phyloP scores from a whole-genome alignment of 2,329 filamentous ascomycete genomes.

The Incumbomyces delicatus region DNA sequence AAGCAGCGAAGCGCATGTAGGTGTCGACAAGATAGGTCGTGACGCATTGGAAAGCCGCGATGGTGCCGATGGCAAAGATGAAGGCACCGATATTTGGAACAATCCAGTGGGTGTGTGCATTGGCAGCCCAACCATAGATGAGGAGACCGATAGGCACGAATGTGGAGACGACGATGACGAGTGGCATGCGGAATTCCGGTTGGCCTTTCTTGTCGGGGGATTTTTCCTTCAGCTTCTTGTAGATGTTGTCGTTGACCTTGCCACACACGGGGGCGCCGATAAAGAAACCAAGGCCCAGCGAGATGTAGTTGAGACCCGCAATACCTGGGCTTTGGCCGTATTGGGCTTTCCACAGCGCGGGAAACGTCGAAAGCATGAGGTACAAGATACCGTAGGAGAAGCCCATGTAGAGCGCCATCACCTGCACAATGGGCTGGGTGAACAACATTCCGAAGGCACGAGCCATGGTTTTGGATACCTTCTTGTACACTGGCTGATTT shows the following conservation, averaged over 20 bases:
- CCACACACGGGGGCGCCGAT: conserved; percentile 40
- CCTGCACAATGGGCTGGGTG: conserved; percentile 50
- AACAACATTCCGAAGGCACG: conserved; percentile 45
- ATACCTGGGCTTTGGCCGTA: conserved; percentile 46
- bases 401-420: conserved; percentile 43
- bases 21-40: conserved; percentile 29
- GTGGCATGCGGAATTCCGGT: conserved; percentile 48
- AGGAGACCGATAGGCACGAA: conserved; percentile 40
- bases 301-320: conserved; percentile 51
- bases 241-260: conserved; percentile 35
- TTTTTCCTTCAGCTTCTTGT: conserved; percentile 23
- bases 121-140: conserved; percentile 42
- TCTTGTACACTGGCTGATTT: conserved; percentile 21
- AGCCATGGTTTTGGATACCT: conserved; percentile 31
- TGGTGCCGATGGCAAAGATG: conserved; percentile 32
- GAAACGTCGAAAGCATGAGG: conserved; percentile 51
- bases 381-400: conserved; percentile 52
- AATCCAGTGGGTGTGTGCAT: conserved; percentile 36
- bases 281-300: conserved; percentile 50
- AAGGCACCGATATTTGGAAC: conserved; percentile 38
- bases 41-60: conserved; percentile 22
- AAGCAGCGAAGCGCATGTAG: conserved; percentile 40
- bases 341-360: conserved; percentile 41
- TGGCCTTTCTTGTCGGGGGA: conserved; percentile 19
- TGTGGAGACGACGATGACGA: conserved; percentile 43